A percentile compares a stretch with the other conserved stretches of the same genome.
Evolutionary conservation across 768 basidiomycete species (phyloP).

Genomic region (Boletellus sp.): DNA sequence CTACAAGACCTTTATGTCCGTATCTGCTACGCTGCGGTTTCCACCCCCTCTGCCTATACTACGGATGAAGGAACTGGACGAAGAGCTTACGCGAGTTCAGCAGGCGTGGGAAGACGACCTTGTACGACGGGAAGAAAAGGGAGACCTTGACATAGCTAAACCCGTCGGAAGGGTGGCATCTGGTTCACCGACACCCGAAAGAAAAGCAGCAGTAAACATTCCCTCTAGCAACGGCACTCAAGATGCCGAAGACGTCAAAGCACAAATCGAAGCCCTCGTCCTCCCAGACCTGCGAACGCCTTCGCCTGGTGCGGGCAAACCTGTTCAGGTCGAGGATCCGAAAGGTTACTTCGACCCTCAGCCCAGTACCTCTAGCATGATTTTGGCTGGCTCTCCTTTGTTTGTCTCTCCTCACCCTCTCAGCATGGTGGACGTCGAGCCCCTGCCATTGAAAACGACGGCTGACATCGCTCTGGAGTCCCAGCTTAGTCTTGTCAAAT

Average conservation of each 20-base stretch:
- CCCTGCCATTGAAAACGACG: conserved; percentile 50
- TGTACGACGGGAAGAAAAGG: conserved; percentile 68
- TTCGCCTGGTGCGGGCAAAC: conserved; percentile 28
- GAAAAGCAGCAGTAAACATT: conserved; percentile 12
- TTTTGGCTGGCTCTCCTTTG: conserved; percentile 29
- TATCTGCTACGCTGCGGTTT: conserved; percentile 88
- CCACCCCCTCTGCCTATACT: conserved; percentile 87
- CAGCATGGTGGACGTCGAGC: conserved; percentile 33
- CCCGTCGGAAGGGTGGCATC: conserved; percentile 14
- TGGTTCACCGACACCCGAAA: conserved; percentile 29
- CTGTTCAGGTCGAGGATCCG: conserved; percentile 28
- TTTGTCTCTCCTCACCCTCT: conserved; percentile 32
- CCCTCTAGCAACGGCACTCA: conserved; percentile 10
- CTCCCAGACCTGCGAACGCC: conserved; percentile 40
- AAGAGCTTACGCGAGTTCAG: conserved; percentile 64
- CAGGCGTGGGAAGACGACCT: conserved; percentile 86
- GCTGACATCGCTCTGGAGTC: conserved; percentile 76
- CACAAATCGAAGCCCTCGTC: conserved; percentile 58
- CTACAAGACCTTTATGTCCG: conserved; percentile 82
- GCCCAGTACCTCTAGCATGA: conserved; percentile 26
- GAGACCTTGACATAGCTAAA: conserved; percentile 18
- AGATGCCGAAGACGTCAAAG: conserved; percentile 52
- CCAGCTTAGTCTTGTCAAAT: conserved; percentile 62
- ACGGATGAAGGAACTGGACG: conserved; percentile 86
- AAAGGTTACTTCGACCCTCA: conserved; percentile 45